These are phyloP conservation scores for Asterella californica DNA, from an alignment of 225 moss, liverwort and hornwort species.

Conservation along the genomic window DNA sequence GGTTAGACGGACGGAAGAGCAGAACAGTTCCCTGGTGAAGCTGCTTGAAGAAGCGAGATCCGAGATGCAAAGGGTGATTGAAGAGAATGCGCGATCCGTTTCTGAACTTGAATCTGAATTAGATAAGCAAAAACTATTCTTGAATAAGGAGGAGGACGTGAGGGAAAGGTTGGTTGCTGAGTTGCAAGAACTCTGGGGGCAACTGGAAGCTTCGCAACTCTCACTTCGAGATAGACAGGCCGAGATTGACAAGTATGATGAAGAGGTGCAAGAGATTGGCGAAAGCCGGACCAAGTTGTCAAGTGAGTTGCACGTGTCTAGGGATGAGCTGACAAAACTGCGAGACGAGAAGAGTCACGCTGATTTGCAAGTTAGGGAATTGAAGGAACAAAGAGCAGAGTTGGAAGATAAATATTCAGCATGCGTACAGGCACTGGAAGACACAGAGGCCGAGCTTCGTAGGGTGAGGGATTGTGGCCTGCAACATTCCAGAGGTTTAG, in stretches of 20 bases:
- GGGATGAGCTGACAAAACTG: constrained; percentile 27
- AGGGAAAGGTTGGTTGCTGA: constrained; percentile 37
- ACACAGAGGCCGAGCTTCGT: constrained; percentile 38
- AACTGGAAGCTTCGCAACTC: constrained; percentile 5
- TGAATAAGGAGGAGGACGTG: constrained; percentile 33
- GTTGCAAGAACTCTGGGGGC: constrained; percentile 26
- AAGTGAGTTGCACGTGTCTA: constrained; percentile 8
- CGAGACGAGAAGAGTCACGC: constrained; percentile 6
- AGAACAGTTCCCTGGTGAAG: constrained; percentile 29
- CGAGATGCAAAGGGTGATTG: constrained; percentile 38
- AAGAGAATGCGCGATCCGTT: constrained; percentile 27
- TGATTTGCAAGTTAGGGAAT: constrained; percentile 10
- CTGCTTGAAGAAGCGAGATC: constrained; percentile 35
- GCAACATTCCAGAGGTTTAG: constrained; percentile 15
- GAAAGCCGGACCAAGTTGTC: constrained; percentile 27
- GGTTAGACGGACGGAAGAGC: constrained; percentile 17
- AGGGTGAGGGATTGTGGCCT: constrained; percentile 34
- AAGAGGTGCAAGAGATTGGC: constrained; percentile 31
- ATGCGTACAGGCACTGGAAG: constrained; percentile 33
- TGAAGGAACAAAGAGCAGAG: constrained; percentile 17
- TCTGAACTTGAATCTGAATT: constrained; percentile 31
- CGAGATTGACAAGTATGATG: constrained; percentile 30
- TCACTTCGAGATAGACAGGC: constrained; percentile 17
- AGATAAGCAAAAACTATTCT: constrained; percentile 30
- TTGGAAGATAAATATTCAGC: constrained; percentile 20